These are phyloP conservation scores for Neurospora sp. DNA, from an alignment of 495 filamentous ascomycete genomes.

Conservation along the genomic window DNA sequence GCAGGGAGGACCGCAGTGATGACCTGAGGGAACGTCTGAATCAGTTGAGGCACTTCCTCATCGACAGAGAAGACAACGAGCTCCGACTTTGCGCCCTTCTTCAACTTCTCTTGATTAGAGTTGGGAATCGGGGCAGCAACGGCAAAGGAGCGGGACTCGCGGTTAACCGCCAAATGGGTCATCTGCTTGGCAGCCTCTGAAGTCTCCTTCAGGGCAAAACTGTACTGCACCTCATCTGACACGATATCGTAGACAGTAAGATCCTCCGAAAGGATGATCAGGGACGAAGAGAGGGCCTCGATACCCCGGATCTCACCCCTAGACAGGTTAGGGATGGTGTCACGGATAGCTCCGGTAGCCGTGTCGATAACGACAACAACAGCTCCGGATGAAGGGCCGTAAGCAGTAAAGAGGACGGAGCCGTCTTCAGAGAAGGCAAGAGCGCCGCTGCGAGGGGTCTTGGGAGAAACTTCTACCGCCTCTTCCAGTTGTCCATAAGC, in stretches of 20 bases:
- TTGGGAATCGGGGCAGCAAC: constrained; percentile 37
- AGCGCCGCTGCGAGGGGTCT: constrained; percentile 30
- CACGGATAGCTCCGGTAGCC: constrained; percentile 42
- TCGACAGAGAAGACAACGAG: constrained; percentile 48
- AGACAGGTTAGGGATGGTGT: constrained; percentile 46
- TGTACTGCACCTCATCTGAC: constrained; percentile 44
- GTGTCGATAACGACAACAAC: constrained; percentile 50
- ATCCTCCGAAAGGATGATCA: constrained; percentile 54
- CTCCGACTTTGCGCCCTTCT: constrained; percentile 28
- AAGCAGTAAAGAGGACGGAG: constrained; percentile 62
- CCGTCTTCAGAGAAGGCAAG: constrained; percentile 79
- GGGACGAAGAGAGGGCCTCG: constrained; percentile 46
- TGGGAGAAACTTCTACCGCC: constrained; percentile 4
- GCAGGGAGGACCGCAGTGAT: constrained; percentile 47
- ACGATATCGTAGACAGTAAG: constrained; percentile 61
- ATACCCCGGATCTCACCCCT: constrained; percentile 43
- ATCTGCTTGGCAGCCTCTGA: constrained; percentile 29
- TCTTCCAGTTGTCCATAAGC: constrained; percentile 31
- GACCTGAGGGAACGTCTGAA: constrained; percentile 32
- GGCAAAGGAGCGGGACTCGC: constrained; percentile 46
- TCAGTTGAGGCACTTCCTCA: constrained; percentile 37
- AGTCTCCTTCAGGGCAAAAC: constrained; percentile 27
- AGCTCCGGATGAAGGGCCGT: constrained; percentile 32
- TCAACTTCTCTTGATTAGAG: constrained; percentile 13
- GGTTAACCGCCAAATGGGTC: constrained; percentile 53